Evolutionary conservation across 768 basidiomycete genomes (phyloP).

Genomic region (Gelatoporia subvermispora): DNA sequence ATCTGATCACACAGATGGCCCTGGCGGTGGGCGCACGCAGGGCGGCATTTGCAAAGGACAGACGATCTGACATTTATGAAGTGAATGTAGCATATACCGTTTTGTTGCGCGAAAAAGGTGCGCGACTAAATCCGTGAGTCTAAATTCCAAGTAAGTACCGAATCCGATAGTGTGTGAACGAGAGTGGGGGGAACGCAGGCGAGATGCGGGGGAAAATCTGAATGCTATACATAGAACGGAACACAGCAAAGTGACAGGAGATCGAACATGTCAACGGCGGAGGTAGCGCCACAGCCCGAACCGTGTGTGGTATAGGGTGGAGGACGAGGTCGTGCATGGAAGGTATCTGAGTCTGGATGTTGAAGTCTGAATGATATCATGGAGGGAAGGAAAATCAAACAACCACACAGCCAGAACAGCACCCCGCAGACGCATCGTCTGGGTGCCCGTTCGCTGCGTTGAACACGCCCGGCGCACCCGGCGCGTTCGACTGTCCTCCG

Average conservation of each 20-base stretch:
- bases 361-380: background rate
- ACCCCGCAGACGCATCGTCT: slow-evolving; percentile 53
- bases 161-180: no score
- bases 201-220: no score
- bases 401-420: slow-evolving; percentile 69
- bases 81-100: no score
- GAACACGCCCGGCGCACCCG: slow-evolving; percentile 44
- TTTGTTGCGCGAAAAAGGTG: no score
- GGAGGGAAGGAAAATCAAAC: slow-evolving; percentile 23
- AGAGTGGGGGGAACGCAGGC: no score
- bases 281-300: slow-evolving; percentile 14
- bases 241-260: slow-evolving; percentile 6
- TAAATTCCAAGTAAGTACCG: no score
- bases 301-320: background rate
- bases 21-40: no score
- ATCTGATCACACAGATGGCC: no score
- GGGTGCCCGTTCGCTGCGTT: slow-evolving; percentile 38
- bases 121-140: no score
- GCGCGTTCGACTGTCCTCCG: slow-evolving; percentile 39
- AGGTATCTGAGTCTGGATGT: background rate
- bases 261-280: slow-evolving; percentile 2
- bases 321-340: background rate
- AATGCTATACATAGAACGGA: slow-evolving; percentile 10
- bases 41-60: no score
- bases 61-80: no score